phyloP scores from a whole-genome alignment of 169 alveolate species.

The Eimeria tenella region DNA sequence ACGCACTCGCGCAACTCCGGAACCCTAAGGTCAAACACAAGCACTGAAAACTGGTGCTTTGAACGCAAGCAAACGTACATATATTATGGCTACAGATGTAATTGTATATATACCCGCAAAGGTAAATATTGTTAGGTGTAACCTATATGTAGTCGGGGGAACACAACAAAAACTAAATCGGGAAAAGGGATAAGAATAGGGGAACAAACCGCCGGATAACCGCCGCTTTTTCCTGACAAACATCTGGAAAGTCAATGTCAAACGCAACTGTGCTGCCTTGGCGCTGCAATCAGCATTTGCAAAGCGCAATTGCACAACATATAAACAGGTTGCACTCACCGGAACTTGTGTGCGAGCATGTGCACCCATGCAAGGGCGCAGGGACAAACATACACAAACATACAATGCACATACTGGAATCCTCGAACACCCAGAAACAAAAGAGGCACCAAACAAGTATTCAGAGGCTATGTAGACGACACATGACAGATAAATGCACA shows the following conservation, averaged over 20 bases:
- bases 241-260: neutral
- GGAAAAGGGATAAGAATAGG: neutral
- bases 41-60: no score
- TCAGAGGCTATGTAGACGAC: no score
- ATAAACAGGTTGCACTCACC: no score
- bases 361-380: no score
- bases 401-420: no score
- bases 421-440: no score
- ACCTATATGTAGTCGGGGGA: neutral
- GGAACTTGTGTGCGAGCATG: no score
- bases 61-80: no score
- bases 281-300: neutral
- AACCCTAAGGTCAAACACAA: neutral
- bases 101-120: neutral
- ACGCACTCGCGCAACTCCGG: neutral
- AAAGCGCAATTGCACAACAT: no score
- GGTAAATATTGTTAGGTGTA: neutral
- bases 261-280: neutral
- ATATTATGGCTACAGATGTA: neutral
- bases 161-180: neutral
- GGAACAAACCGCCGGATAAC: neutral
- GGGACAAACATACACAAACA: no score
- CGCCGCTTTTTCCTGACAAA: neutral
- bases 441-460: no score
- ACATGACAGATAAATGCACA: no score